phyloP scores from a whole-genome alignment of 164 flowering plant genomes.

The Aristolochia contorta region DNA sequence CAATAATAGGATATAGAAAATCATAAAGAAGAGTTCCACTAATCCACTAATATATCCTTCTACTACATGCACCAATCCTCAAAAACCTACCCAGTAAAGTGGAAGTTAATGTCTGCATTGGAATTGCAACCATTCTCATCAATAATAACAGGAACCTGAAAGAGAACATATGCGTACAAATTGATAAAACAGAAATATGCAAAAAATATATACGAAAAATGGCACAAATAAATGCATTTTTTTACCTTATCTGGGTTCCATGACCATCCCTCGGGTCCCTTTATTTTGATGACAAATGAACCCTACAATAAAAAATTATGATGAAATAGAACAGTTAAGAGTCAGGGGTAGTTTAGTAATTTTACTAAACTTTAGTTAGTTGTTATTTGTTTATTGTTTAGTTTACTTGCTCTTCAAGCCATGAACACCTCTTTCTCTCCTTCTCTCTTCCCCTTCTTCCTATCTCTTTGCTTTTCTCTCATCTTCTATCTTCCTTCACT shows the following conservation, averaged over 20 bases:
- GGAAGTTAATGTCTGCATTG: constrained; percentile 88
- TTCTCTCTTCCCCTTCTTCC: too few species aligned
- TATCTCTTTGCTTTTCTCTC: too few species aligned
- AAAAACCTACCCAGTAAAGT: constrained; percentile 74
- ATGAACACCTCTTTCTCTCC: too few species aligned
- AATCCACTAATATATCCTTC: neutral
- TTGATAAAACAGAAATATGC: neutral
- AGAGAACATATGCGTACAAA: neutral
- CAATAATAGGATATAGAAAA: neutral
- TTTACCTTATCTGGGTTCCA: constrained; percentile 82
- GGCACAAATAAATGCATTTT: constrained; percentile 1
- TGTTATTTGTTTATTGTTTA: too few species aligned
- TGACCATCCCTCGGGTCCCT: constrained; percentile 97
- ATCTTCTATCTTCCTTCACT: too few species aligned
- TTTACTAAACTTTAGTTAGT: too few species aligned
- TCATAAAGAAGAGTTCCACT: neutral
- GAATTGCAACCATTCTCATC: constrained; percentile 84
- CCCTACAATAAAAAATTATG: constrained; percentile 38
- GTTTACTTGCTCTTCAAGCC: too few species aligned
- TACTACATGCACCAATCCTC: neutral
- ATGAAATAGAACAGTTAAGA: too few species aligned
- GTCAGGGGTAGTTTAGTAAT: too few species aligned
- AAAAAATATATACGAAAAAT: too few species aligned
- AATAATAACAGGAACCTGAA: constrained; percentile 77
- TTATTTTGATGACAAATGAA: constrained; percentile 67